A percentile compares a stretch with the other conserved stretches of the same genome.
These are phyloP conservation scores for Aspergillus chevalieri DNA, from an alignment of 2,329 filamentous ascomycete genomes.

Conservation along the genomic window DNA sequence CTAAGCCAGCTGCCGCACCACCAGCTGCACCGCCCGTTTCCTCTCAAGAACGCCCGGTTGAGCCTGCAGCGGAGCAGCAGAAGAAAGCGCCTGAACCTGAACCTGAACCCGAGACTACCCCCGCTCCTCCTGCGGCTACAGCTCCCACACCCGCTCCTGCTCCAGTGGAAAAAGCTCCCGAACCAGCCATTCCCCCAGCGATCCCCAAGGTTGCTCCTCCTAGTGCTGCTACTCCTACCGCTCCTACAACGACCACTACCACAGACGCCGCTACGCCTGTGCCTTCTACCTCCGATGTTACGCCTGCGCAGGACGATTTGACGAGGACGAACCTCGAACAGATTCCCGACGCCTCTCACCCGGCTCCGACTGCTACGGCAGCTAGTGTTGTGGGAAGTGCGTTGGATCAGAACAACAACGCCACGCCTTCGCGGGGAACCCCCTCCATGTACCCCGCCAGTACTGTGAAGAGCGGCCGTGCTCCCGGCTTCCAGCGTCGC, in stretches of 20 bases:
- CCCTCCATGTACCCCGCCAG: conserved; percentile 72
- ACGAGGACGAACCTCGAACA: conserved; percentile 91
- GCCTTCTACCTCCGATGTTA: conserved; percentile 40
- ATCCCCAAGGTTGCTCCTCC: conserved; percentile 30
- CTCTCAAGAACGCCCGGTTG: background rate
- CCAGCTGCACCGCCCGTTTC: background rate
- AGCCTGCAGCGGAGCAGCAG: background rate
- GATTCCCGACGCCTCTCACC: conserved; percentile 72
- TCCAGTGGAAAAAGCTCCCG: conserved; percentile 11
- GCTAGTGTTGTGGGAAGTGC: conserved; percentile 87
- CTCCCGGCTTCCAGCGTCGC: conserved; percentile 75
- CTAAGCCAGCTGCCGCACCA: conserved; percentile 39
- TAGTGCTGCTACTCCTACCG: conserved; percentile 13
- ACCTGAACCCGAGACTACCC: conserved; percentile 6
- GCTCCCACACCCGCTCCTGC: conserved; percentile 15
- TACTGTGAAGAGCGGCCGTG: conserved; percentile 64
- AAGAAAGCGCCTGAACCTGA: conserved; percentile 1
- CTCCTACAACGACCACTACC: conserved; percentile 28
- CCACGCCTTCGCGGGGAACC: conserved; percentile 50
- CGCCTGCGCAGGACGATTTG: conserved; percentile 71
- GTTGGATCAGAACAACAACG: conserved; percentile 62
- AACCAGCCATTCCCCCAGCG: conserved; percentile 6
- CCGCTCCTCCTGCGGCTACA: conserved; percentile 32
- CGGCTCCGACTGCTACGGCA: conserved; percentile 71
- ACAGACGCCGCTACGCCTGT: conserved; percentile 32